Evolutionary conservation across 371 early-diverging fungal species (phyloP).

Genomic region (Mucor ambiguus): DNA sequence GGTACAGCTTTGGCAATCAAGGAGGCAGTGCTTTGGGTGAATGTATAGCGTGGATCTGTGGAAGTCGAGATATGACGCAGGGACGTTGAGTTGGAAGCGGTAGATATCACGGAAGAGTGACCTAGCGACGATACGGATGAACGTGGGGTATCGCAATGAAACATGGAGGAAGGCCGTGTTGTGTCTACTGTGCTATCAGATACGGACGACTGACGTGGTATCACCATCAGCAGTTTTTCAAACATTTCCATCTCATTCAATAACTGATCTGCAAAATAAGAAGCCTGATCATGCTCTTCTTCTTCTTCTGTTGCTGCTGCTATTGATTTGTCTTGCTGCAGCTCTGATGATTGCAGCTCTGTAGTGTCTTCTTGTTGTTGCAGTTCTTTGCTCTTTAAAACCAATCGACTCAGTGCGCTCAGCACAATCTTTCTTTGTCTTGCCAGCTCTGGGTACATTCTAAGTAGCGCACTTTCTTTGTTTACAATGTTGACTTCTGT

Average conservation of each 20-base stretch:
- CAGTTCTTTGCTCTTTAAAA: constrained; percentile 42
- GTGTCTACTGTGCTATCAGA: constrained; percentile 16
- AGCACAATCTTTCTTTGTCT: constrained; percentile 43
- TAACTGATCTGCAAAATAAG: constrained; percentile 32
- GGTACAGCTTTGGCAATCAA: constrained; percentile 31
- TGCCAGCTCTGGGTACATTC: constrained; percentile 41
- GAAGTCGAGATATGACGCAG: constrained; percentile 25
- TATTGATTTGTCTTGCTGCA: background rate
- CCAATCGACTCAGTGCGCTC: constrained; percentile 41
- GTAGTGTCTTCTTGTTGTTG: background rate
- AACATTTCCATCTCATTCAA: constrained; percentile 34
- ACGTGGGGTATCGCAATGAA: constrained; percentile 21
- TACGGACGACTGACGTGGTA: constrained; percentile 7
- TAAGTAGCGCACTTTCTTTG: constrained; percentile 45
- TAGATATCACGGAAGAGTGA: constrained; percentile 21
- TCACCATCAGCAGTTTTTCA: constrained; percentile 24
- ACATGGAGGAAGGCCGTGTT: constrained; percentile 17
- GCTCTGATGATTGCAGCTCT: background rate
- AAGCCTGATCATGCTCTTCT: constrained; percentile 14
- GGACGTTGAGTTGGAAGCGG: constrained; percentile 5
- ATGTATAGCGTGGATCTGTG: constrained; percentile 26
- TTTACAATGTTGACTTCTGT: constrained; percentile 43
- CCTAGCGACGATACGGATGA: constrained; percentile 29
- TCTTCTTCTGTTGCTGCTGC: constrained; percentile 4
- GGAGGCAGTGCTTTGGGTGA: constrained; percentile 21